These are phyloP conservation scores for Chloris gayana DNA, from an alignment of 176 grass and related monocot species.

Conservation along the genomic window DNA sequence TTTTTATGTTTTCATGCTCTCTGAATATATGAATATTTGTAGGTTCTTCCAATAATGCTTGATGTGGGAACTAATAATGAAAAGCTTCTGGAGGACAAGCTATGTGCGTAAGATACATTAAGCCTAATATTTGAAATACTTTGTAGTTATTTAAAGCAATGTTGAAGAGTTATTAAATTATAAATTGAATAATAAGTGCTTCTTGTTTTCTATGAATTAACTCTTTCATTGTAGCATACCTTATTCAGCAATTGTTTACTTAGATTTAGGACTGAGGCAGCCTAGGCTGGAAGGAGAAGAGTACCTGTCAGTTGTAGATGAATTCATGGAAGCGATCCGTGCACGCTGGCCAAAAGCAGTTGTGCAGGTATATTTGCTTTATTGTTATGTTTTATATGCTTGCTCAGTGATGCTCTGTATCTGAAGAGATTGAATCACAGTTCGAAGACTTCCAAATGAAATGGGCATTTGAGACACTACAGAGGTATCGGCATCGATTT, in stretches of 20 bases:
- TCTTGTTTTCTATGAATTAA: conserved; percentile 24
- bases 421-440: conserved; percentile 51
- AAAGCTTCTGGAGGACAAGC: conserved; percentile 92
- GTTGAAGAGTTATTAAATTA: conserved; percentile 33
- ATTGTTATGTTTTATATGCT: conserved; percentile 15
- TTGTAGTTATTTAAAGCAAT: background rate
- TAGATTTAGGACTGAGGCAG: conserved; percentile 97
- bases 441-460: conserved; percentile 99
- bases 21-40: conserved; percentile 8
- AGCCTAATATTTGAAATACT: conserved; percentile 16
- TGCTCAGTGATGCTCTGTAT: conserved; percentile 8
- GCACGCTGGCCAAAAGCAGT: conserved; percentile 97
- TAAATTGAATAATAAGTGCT: conserved; percentile 22
- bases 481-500: conserved; percentile 82
- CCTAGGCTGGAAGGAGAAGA: conserved; percentile 93
- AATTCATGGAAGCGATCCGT: conserved; percentile 95
- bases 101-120: conserved; percentile 84
- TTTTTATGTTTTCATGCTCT: background rate
- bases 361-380: conserved; percentile 67
- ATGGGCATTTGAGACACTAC: conserved; percentile 98
- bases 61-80: conserved; percentile 93
- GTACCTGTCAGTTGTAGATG: conserved; percentile 90
- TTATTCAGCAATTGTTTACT: conserved; percentile 41
- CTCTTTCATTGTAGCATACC: background rate
- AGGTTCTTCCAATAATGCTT: conserved; percentile 98